Evolutionary conservation across 2,329 filamentous ascomycete species (phyloP), one percentile per base, ranked within the genome.

Genomic region (Phyllosticta citriasiana): DNA sequence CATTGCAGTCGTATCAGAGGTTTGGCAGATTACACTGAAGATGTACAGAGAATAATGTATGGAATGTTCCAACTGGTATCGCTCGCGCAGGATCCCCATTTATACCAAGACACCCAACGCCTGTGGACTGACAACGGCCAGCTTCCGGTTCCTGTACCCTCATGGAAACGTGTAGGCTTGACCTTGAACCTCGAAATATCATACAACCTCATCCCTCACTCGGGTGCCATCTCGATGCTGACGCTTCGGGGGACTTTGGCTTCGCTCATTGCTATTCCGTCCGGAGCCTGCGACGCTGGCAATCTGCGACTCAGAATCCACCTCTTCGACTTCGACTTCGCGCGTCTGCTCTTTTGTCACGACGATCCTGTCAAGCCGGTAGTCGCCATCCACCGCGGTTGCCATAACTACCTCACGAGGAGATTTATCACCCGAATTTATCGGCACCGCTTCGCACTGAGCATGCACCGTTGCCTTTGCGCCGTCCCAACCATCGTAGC

Each of bases 351-450:
- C 58, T 6, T 53, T 60, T 26, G 27, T 56, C 26, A 60, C 53
- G 19, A 60, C 58, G 24, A 60, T 60, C 25, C 58, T 53, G 26
- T 60, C 58, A 19, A 60, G 19, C 16, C 53, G 35, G 33, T 55
- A 52, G 2, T 60, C 58, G 14, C 40, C 40, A 4, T 47, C n/a
- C 40, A 5, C n/a, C 16, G 40, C 27, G 9, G 27, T 47, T 16
- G 40, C 40, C 40, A 47, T 47, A 2, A 47, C 40, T 4, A 47
- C n/a, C 40, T 47, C 40, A 19, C n/a, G 40, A 7, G 16, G 40
- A 16, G 40, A 47, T 16, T 47, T 47, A n/a, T 47, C 40, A n/a
- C 40, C 40, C 40, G 40, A 14, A n/a, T 16, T n/a, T n/a, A 47
- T 47, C 3, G 40, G 40, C 16, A 47, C 40, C 14, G 40, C 40